Percentiles rank a stretch among this genome's conserved stretches.
Evolutionary conservation across 1,284 basidiomycete species (phyloP).

Genomic region (Takashimella tepidaria): DNA sequence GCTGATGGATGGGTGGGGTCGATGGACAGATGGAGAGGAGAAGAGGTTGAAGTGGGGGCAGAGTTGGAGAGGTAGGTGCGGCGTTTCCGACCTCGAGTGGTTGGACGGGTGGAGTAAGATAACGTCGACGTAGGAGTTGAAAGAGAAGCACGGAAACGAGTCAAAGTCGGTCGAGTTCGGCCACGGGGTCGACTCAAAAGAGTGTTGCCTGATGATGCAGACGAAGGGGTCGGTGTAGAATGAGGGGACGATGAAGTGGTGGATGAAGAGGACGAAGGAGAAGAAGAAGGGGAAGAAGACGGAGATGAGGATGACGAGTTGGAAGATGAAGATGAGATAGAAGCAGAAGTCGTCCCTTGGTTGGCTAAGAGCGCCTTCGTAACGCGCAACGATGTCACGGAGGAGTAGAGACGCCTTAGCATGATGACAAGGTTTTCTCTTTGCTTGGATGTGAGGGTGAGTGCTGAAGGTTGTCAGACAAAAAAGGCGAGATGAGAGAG

Average conservation of each 20-base stretch:
- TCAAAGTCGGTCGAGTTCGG: conserved; percentile 13
- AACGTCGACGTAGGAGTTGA: conserved; percentile 2
- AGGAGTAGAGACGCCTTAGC: conserved; percentile 36
- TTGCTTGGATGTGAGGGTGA: conserved; percentile 2
- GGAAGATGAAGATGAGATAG: not conserved
- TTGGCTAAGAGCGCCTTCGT: not conserved
- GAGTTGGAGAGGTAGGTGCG: not conserved
- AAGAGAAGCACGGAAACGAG: conserved; percentile 11
- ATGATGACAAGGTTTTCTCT: too few relatives aligned
- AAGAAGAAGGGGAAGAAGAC: not conserved
- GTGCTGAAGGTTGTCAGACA: not conserved
- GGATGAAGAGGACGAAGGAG: not conserved
- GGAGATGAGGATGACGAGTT: not conserved
- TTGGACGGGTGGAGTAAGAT: not conserved
- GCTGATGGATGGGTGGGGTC: too few relatives aligned
- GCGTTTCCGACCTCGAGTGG: not conserved
- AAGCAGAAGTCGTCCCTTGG: not conserved
- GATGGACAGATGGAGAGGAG: not conserved
- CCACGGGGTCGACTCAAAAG: conserved; percentile 4
- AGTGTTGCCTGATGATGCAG: not conserved
- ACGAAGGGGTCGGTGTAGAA: not conserved
- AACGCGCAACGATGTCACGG: conserved; percentile 15
- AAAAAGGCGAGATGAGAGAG: not conserved
- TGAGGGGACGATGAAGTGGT: not conserved
- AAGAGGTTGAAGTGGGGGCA: not conserved